phyloP scores from a whole-genome alignment of 2,329 filamentous ascomycete genomes.

The Phoma sp. region DNA sequence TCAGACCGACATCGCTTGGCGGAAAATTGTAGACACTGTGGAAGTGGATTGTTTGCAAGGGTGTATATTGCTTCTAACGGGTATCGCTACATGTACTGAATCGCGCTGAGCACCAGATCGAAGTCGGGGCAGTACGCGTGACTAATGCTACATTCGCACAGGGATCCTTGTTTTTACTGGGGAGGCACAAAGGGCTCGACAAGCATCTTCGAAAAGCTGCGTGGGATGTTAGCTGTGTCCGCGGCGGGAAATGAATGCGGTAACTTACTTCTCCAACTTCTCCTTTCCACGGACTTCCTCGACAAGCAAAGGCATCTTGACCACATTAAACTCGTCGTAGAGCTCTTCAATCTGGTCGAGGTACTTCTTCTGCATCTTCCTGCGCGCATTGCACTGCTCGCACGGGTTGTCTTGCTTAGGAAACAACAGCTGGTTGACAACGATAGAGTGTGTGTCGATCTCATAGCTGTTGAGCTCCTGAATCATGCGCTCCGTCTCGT shows the following conservation, averaged over 20 bases:
- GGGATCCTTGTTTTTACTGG: constrained; percentile 27
- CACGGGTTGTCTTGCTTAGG: constrained; percentile 83
- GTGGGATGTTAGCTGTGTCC: constrained; percentile 14
- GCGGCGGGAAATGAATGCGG: too few relatives aligned
- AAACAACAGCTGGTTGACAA: constrained; percentile 97
- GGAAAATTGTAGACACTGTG: background rate
- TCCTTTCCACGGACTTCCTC: constrained; percentile 97
- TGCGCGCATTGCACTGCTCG: constrained; percentile 91
- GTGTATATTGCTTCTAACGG: constrained; percentile 17
- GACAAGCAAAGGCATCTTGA: constrained; percentile 94
- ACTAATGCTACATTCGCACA: constrained; percentile 3
- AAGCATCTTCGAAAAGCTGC: constrained; percentile 79
- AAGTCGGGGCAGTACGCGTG: background rate
- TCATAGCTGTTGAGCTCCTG: constrained; percentile 92
- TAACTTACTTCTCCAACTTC: constrained; percentile 73
- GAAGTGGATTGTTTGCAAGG: constrained; percentile 7
- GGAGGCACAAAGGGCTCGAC: constrained; percentile 77
- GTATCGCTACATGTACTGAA: constrained; percentile 20
- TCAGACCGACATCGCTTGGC: constrained; percentile 2
- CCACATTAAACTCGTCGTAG: constrained; percentile 98
- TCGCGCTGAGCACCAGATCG: constrained; percentile 4
- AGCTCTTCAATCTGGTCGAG: constrained; percentile 97
- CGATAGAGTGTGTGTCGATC: constrained; percentile 96
- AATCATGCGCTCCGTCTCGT: constrained; percentile 99
- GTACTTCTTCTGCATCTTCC: constrained; percentile 99